Evolutionary conservation across 805 yeast species (phyloP).

Genomic region (Tetrapisispora phaffii): DNA sequence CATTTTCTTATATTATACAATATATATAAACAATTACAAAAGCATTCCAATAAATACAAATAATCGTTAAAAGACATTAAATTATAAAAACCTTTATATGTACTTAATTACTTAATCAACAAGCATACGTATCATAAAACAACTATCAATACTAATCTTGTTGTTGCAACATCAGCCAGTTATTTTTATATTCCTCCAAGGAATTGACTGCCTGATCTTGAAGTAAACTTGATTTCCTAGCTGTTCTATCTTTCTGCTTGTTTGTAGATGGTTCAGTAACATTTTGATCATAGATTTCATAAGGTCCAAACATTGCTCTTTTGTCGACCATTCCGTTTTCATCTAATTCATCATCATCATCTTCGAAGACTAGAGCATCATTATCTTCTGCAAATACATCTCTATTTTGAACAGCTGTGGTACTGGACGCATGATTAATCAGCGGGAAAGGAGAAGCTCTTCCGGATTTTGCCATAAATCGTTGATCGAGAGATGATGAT

Average conservation of each 20-base stretch:
- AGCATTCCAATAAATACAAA: neutral
- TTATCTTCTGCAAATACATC: constrained; percentile 25
- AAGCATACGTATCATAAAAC: too few species aligned
- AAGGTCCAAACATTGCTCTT: constrained; percentile 12
- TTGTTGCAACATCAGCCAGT: constrained; percentile 30
- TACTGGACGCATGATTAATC: constrained; percentile 16
- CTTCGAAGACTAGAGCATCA: constrained; percentile 26
- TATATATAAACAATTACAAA: neutral
- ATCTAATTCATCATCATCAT: constrained; percentile 16
- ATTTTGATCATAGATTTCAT: constrained; percentile 10
- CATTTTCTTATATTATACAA: neutral
- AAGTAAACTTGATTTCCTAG: constrained; percentile 23
- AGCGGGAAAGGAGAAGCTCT: constrained; percentile 8
- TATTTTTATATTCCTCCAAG: constrained; percentile 30
- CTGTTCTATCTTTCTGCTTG: constrained; percentile 4
- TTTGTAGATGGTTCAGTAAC: neutral
- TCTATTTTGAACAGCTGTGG: constrained; percentile 22
- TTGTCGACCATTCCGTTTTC: neutral
- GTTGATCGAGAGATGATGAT: neutral
- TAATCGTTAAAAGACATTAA: neutral
- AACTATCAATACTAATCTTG: constrained; percentile 16
- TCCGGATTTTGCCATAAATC: neutral
- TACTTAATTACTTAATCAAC: neutral
- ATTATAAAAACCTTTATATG: neutral
- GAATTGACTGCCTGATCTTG: constrained; percentile 30